Conservation (phyloP, 2,329 filamentous ascomycete genomes). For the Stagonosporopsis tanaceti region DNA sequence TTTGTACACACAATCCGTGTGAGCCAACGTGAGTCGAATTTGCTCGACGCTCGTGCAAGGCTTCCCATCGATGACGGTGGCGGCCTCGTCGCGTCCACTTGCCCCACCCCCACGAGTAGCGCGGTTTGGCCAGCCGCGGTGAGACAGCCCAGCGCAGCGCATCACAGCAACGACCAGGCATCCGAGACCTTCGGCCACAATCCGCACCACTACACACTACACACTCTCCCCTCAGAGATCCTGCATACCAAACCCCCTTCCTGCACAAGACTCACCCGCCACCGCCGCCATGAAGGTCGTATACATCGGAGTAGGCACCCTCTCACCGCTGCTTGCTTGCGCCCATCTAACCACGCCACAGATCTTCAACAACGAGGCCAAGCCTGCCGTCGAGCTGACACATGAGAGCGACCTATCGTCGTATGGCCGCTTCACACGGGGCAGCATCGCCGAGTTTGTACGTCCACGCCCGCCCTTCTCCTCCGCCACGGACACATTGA, state of each 20-base stretch:
- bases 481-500: not conserved
- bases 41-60: constrained; percentile 13
- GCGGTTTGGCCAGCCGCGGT: constrained; percentile 24
- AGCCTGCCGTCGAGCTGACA: constrained; percentile 78
- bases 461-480: constrained; percentile 12
- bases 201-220: constrained; percentile 1
- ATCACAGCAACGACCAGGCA: constrained; percentile 13
- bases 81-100: constrained; percentile 27
- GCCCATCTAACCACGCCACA: constrained; percentile 49
- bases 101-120: constrained; percentile 35
- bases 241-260: not conserved
- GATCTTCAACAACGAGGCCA: constrained; percentile 81
- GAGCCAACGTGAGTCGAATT: constrained; percentile 13
- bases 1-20: not conserved
- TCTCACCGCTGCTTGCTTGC: constrained; percentile 28
- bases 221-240: not conserved
- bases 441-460: constrained; percentile 50
- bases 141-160: constrained; percentile 9
- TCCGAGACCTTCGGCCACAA: not conserved
- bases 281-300: constrained; percentile 75
- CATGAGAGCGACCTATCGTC: constrained; percentile 78
- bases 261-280: not conserved
- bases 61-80: constrained; percentile 27
- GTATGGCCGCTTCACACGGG: constrained; percentile 78
- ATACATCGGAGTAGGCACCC: constrained; percentile 78